Base-by-base conservation (phyloP, 1,284 basidiomycete genomes). In the Termitomyces sp. region DNA sequence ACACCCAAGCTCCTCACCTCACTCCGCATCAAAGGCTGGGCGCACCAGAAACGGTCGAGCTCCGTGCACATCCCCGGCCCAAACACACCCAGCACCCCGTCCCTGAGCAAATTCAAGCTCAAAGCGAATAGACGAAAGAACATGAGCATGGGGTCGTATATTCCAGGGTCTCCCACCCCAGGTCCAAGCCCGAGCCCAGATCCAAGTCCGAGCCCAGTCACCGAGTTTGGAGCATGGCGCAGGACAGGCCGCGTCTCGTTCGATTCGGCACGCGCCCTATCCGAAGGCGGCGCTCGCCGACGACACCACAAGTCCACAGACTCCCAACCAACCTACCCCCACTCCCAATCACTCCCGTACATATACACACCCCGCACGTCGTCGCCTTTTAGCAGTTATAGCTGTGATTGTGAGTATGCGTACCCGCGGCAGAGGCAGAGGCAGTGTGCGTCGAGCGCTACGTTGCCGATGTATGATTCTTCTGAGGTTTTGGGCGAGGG, bases 381-480 rank as follows among this genome's bases (percentile, higher is more conserved):
- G 26, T 33, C 15, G 12, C 17, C 17, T 36, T 45, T 21, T 28
- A 24, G 24, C n/a, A n/a, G n/a, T 2, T 24, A 24, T 3, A 24
- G 24, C 5, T 24, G 24, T 24, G 24, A 24, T 24, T 24, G 24
- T 24, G 24, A 24, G 24, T 24, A 24, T 24, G 5, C 24, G 24
- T 17, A 4, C 36, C n/a, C 34, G 12, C 10, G 10, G 9, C 41
- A 36, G 12, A 28, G 8, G 1, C 51, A 39, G 8, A 8, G 31
- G 10, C 33, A 13, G 12, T n/a, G 41, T 8, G 28, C 28, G 24
- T 26, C 45, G 5, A 30, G 30, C 0, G n/a, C 19, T 7, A 26
- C 38, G 38, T 19, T 70, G 1, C 62, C 63, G 34, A 5, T 50
- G 38, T 24, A 13, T n/a, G 2, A 21, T 30, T 33, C 44, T 15